Base-by-base conservation (phyloP, 257 asterid genomes). In the Ilex asprella region DNA sequence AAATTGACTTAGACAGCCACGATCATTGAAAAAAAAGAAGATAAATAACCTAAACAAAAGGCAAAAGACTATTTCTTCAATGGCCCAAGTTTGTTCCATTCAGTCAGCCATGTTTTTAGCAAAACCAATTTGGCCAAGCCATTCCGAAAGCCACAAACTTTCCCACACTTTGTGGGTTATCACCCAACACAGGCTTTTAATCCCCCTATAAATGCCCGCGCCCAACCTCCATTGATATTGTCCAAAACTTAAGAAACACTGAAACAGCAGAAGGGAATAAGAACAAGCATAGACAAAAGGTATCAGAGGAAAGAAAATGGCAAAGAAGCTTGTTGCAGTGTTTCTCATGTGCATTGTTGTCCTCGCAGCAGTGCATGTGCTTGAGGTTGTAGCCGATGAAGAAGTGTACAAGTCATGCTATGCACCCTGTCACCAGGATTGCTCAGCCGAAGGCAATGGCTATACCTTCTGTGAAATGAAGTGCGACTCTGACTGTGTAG, bases 331-430 rank as follows among this genome's bases (percentile, higher is more conserved):
- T 11, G 54, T 68, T 16, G 71, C 78, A 60, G 54, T 64, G 55
- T 55, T 73, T 16, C 47, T 68, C 35, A 14, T 59, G 53, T 73
- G 71, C 71, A 50, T 73, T 65, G 70, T 64, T 50, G 78, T 60
- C 11, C 15, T 73, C 2, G 64, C 74, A 27, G 65, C 71, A 13
- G 51, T 59, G 60, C 63, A 63, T 7, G 14, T 62, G 27, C 59
- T 53, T 31, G 46, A 51, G 64, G 71, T 52, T 6, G 65, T 58
- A 16, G 74, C 68, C 8, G 16, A 5, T 4, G 21, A 16, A 2
- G 46, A 14, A 0, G 16, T 55, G 0, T 68, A 31, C 67, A 55
- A 52, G 46, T 10, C 39, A 0, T 73, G 78, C 74, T 68, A 15
- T 27, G 6, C 30, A 31, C 3, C 15, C 12, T 73, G 78, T 49